Percentiles rank a stretch among this genome's conserved stretches.
These are phyloP conservation scores for Lepidium campestre DNA, from an alignment of 441 rosid genomes.

Conservation along the genomic window DNA sequence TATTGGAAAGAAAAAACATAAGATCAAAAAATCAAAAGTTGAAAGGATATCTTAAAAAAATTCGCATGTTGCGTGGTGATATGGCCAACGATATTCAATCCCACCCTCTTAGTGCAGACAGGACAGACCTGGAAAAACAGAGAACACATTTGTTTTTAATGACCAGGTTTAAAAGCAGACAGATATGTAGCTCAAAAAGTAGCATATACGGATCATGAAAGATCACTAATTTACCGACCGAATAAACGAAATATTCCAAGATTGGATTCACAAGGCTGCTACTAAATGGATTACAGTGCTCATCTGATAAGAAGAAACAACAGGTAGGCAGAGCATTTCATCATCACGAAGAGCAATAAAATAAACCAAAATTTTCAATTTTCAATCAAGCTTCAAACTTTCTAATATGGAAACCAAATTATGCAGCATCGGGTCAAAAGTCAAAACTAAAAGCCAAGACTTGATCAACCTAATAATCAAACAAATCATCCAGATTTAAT, in stretches of 20 bases:
- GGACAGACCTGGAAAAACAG: conserved; percentile 65
- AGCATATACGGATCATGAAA: conserved; percentile 14
- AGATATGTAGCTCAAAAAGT: not conserved
- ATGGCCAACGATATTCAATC: conserved; percentile 67
- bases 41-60: conserved; percentile 75
- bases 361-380: not conserved
- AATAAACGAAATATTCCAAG: conserved; percentile 18
- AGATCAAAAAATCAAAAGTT: not conserved
- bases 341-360: not conserved
- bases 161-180: not conserved
- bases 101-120: conserved; percentile 68
- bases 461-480: not conserved
- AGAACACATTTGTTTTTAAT: not conserved
- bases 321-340: conserved; percentile 14
- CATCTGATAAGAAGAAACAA: conserved; percentile 26
- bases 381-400: not conserved
- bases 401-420: not conserved
- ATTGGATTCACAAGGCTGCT: conserved; percentile 25
- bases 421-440: not conserved
- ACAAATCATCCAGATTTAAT: not conserved
- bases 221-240: conserved; percentile 16
- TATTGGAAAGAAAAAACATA: not conserved
- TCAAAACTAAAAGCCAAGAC: not conserved
- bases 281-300: conserved; percentile 19
- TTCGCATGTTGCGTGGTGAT: conserved; percentile 70